Conservation (phyloP, 2,329 filamentous ascomycete species). For the Monilinia aucupariae region DNA sequence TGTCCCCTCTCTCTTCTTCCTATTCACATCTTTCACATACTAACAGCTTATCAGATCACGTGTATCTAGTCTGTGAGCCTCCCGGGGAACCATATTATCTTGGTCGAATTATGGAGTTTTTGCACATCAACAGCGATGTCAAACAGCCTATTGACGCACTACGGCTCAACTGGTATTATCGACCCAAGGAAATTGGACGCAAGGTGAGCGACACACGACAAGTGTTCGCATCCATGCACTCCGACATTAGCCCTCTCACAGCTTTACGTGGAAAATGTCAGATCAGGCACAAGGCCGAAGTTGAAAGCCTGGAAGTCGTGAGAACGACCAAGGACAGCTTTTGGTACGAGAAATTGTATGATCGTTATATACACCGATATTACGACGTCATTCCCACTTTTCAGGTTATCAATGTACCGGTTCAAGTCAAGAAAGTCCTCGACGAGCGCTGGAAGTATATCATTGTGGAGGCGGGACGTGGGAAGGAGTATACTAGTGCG, state of each 20-base stretch:
- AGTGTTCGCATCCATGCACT: constrained; percentile 97
- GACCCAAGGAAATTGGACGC: constrained; percentile 90
- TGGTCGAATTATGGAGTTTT: constrained; percentile 96
- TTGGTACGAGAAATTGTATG: constrained; percentile 96
- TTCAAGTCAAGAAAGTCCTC: constrained; percentile 89
- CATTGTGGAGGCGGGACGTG: constrained; percentile 84
- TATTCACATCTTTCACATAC: constrained; percentile 11
- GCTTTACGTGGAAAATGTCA: constrained; percentile 90
- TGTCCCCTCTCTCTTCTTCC: background rate
- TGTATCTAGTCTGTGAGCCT: constrained; percentile 95
- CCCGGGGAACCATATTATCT: constrained; percentile 97
- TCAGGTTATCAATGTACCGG: constrained; percentile 92
- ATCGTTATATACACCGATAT: constrained; percentile 95
- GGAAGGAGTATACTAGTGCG: constrained; percentile 91
- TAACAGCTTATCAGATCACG: constrained; percentile 56
- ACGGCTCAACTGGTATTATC: constrained; percentile 97
- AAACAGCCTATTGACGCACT: constrained; percentile 74
- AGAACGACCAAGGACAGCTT: constrained; percentile 82
- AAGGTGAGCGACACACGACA: constrained; percentile 86
- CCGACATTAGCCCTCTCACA: constrained; percentile 87
- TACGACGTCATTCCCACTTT: constrained; percentile 93
- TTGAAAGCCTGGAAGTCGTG: constrained; percentile 74
- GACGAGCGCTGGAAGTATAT: constrained; percentile 97
- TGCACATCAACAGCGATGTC: constrained; percentile 72
- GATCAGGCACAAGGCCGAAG: constrained; percentile 83